Conservation (phyloP, 495 filamentous ascomycete genomes). For the Lepraria neglecta region DNA sequence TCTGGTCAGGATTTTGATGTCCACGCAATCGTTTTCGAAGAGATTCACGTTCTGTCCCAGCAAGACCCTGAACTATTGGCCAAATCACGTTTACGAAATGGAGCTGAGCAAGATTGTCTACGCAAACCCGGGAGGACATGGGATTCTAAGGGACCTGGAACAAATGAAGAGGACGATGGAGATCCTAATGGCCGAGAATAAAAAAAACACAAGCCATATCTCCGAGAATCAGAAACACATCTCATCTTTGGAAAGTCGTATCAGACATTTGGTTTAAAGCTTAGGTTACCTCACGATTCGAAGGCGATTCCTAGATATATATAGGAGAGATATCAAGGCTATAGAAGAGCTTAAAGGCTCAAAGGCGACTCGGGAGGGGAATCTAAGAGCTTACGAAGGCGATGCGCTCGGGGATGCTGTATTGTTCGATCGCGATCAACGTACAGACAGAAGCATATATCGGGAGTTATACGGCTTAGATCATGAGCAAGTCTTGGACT, state of each 20-base stretch:
- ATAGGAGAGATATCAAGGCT: neutral
- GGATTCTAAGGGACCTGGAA: neutral
- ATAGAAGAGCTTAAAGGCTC: neutral
- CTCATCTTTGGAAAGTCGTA: neutral
- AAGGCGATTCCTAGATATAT: neutral
- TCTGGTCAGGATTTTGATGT: neutral
- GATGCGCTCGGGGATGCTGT: neutral
- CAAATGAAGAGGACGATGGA: neutral
- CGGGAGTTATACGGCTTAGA: constrained; percentile 10
- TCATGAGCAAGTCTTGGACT: constrained; percentile 4
- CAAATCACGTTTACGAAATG: neutral
- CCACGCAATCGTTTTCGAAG: neutral
- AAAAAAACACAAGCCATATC: neutral
- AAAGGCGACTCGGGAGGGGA: constrained; percentile 1
- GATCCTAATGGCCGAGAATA: neutral
- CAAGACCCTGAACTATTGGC: neutral
- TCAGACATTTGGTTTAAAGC: neutral
- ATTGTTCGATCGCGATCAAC: neutral
- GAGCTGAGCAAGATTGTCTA: neutral
- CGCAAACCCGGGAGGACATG: neutral
- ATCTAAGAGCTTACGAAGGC: neutral
- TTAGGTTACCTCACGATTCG: neutral
- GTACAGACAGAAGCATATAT: neutral
- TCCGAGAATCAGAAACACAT: neutral
- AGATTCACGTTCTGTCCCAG: neutral